These are phyloP conservation scores for Colletotrichum sp. DNA, from an alignment of 2,329 filamentous ascomycete species.

Conservation along the genomic window DNA sequence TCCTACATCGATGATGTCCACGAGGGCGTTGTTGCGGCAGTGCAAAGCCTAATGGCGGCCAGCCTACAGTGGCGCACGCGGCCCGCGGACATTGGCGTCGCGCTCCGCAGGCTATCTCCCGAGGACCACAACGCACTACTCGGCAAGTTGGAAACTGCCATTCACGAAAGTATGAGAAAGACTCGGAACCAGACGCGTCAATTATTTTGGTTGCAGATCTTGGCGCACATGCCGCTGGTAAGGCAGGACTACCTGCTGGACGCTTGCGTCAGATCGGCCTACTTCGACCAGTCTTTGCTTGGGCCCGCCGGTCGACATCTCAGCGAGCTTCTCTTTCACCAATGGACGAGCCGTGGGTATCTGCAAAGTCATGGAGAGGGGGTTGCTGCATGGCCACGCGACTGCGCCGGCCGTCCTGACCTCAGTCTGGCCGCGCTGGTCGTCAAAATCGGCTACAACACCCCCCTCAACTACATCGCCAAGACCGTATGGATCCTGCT, in stretches of 20 bases:
- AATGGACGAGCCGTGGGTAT: slow-evolving; percentile 25
- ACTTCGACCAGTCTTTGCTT: neutral
- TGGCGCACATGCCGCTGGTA: slow-evolving; percentile 23
- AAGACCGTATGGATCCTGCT: neutral
- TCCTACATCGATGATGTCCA: neutral
- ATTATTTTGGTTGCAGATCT: slow-evolving; percentile 21
- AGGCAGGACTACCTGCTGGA: slow-evolving; percentile 20
- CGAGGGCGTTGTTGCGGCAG: slow-evolving; percentile 8
- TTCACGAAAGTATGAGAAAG: neutral
- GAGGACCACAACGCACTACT: neutral
- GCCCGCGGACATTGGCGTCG: slow-evolving; percentile 15
- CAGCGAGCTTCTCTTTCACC: slow-evolving; percentile 22
- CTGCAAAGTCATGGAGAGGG: neutral
- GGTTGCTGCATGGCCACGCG: neutral
- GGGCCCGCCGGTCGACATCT: slow-evolving; percentile 17
- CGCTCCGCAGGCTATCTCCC: neutral
- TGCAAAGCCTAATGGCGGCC: slow-evolving; percentile 9
- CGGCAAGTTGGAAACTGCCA: neutral
- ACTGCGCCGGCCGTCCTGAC: neutral
- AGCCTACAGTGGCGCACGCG: neutral
- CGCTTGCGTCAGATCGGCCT: slow-evolving; percentile 10
- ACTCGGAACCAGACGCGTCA: neutral
- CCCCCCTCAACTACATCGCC: neutral
- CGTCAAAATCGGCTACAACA: neutral
- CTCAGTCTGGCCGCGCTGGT: slow-evolving; percentile 1